Evolutionary conservation across 1,284 basidiomycete species (phyloP), one percentile per base, ranked within the genome.

Genomic region (Amylostereum chailletii): DNA sequence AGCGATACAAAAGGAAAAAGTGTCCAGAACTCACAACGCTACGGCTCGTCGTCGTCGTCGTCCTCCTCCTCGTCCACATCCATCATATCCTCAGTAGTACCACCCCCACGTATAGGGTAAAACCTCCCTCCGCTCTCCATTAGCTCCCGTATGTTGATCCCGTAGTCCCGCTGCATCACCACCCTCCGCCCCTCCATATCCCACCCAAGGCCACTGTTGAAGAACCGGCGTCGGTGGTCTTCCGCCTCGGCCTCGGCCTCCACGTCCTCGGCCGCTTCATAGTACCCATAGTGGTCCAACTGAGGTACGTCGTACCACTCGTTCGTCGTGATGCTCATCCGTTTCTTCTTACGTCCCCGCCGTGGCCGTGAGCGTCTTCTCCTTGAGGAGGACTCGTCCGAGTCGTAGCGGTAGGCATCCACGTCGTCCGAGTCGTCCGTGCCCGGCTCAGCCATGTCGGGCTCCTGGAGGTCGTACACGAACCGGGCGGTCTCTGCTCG

Each of bases 311-410:
- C 75, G 49, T 75, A 67, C 53, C 73, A 77, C 45, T 76, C 70
- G 49, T 77, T 76, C n/a, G 79, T 80, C 45, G 82, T 48, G 50
- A 86, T 71, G 54, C 81, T 84, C 80, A 86, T 86, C 44, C 79
- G 74, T 55, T 77, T 78, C 52, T 71, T 70, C 10, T 59, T 57
- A 31, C 58, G 56, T 19, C 55, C 45, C 9, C 49, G 54, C 11
- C 51, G 54, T 34, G 47, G 49, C 8, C 55, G 57, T 42, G 60
- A 55, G 65, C 66, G 65, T 45, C 65, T 61, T 33, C 61, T 61
- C 53, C 64, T 62, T 29, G 68, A 63, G 0, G 69, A 62, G 2
- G 66, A 66, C 30, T 65, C 65, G 38, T 70, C 69, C 5, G 77
- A 79, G 39, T 57, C 55, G 47, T 56, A 56, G 19, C 49, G 51